phyloP scores from a whole-genome alignment of 2,329 filamentous ascomycete species.

The Fusarium musae region DNA sequence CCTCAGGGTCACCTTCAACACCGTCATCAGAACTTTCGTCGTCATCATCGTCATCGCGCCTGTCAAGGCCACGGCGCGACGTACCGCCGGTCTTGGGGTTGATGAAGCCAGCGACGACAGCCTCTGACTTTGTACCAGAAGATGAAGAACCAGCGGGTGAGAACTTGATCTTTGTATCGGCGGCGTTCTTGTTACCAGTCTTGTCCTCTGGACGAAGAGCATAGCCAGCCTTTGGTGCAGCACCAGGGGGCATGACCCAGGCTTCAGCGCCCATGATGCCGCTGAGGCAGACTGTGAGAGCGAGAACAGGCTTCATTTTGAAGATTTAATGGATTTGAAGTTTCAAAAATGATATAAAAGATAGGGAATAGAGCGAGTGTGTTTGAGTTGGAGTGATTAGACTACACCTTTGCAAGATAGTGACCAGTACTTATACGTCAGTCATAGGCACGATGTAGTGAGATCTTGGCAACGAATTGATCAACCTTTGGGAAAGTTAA shows the following conservation, averaged over 20 bases:
- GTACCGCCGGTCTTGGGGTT: not conserved
- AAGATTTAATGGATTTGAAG: not conserved
- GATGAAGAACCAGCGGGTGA: not conserved
- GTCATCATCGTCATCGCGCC: not conserved
- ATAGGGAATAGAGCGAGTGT: not conserved
- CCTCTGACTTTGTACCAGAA: not conserved
- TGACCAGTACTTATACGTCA: slow-evolving; percentile 3
- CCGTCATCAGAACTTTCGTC: not conserved
- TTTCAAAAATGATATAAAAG: not conserved
- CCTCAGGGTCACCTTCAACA: not conserved
- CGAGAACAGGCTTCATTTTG: slow-evolving; percentile 11
- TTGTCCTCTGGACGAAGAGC: not conserved
- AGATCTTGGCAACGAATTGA: not conserved
- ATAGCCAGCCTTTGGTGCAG: slow-evolving; percentile 9
- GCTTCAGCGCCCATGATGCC: slow-evolving; percentile 8
- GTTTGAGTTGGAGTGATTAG: not conserved
- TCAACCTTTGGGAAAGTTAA: not conserved
- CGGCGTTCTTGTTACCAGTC: not conserved
- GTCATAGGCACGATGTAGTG: no score
- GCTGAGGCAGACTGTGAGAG: slow-evolving; percentile 4
- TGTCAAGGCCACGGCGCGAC: not conserved
- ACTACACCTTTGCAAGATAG: fast-evolving
- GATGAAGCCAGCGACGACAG: not conserved
- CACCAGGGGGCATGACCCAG: not conserved
- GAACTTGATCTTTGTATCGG: slow-evolving; percentile 2